Conservation (phyloP, 192 early-diverging fungal genomes). For the Linnemannia schmuckeri region DNA sequence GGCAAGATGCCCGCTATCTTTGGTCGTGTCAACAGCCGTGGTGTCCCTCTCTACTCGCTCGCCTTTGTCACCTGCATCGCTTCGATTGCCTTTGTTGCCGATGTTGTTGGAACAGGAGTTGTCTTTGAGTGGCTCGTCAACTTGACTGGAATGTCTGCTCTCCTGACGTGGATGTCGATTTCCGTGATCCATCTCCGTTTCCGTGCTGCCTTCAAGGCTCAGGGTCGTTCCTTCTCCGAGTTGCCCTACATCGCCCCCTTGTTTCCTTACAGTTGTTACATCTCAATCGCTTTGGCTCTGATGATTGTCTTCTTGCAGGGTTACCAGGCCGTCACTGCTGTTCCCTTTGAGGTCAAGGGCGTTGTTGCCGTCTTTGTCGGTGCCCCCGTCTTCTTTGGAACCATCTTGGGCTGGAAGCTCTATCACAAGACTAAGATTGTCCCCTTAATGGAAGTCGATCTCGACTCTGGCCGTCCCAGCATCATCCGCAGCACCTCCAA, state of each 20-base stretch:
- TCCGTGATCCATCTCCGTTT: conserved; percentile 84
- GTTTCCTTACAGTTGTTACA: conserved; percentile 80
- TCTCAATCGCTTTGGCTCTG: conserved; percentile 72
- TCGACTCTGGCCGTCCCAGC: conserved; percentile 60
- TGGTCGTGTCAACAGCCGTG: conserved; percentile 69
- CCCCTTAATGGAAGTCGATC: conserved; percentile 70
- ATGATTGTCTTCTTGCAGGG: conserved; percentile 75
- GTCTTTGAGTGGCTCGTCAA: conserved; percentile 77
- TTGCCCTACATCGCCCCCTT: conserved; percentile 84
- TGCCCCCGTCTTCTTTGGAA: conserved; percentile 70
- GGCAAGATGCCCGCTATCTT: conserved; percentile 80
- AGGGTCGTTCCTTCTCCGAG: conserved; percentile 72
- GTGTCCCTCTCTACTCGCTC: conserved; percentile 77
- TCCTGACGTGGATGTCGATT: conserved; percentile 89
- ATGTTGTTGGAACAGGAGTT: conserved; percentile 41
- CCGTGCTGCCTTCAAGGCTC: conserved; percentile 80
- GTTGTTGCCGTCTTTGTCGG: conserved; percentile 78
- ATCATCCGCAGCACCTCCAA: conserved; percentile 21
- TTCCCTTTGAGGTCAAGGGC: conserved; percentile 62
- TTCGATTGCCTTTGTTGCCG: conserved; percentile 64
- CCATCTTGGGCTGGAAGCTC: conserved; percentile 76
- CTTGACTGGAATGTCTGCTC: conserved; percentile 77
- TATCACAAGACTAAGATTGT: conserved; percentile 72
- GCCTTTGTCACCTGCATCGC: conserved; percentile 75
- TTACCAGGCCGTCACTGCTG: conserved; percentile 67